These are phyloP conservation scores for Radiomyces spectabilis DNA, from an alignment of 192 early-diverging fungal species.

Conservation along the genomic window DNA sequence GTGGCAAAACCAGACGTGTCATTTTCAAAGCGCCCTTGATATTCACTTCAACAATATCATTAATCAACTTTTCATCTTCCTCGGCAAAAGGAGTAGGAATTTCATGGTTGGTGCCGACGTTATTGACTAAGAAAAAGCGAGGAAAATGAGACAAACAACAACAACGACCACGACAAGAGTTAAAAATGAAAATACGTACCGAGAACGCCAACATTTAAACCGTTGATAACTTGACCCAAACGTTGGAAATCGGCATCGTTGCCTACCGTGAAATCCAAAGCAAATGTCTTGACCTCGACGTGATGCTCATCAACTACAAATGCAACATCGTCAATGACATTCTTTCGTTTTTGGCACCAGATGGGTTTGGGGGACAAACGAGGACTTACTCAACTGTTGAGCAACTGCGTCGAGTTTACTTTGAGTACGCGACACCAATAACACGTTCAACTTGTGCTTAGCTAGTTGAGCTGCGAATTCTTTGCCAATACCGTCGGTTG, in stretches of 20 bases:
- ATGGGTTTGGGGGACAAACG: too few species aligned
- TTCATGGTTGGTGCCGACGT: constrained; percentile 89
- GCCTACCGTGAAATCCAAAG: constrained; percentile 76
- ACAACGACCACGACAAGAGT: background rate
- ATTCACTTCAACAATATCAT: constrained; percentile 82
- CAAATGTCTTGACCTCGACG: constrained; percentile 56
- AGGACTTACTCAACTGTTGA: constrained; percentile 50
- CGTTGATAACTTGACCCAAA: constrained; percentile 48
- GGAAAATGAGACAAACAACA: background rate
- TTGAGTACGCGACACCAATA: constrained; percentile 76
- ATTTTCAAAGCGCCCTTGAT: constrained; percentile 75
- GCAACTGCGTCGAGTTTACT: constrained; percentile 74
- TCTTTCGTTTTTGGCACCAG: too few species aligned
- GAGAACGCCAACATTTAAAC: constrained; percentile 52
- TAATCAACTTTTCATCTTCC: constrained; percentile 51
- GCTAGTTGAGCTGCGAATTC: constrained; percentile 92
- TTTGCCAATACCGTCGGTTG: constrained; percentile 93
- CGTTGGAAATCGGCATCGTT: constrained; percentile 56
- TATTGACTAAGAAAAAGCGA: constrained; percentile 74
- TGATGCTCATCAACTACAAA: constrained; percentile 36
- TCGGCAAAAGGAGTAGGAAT: constrained; percentile 84
- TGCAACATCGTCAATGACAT: too few species aligned
- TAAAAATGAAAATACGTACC: constrained; percentile 16
- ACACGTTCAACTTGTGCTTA: constrained; percentile 71
- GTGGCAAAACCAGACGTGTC: constrained; percentile 71